Percentiles rank a stretch among this genome's conserved stretches.
Evolutionary conservation across 2,329 filamentous ascomycete genomes (phyloP).

Genomic region (Colletotrichum sidae): DNA sequence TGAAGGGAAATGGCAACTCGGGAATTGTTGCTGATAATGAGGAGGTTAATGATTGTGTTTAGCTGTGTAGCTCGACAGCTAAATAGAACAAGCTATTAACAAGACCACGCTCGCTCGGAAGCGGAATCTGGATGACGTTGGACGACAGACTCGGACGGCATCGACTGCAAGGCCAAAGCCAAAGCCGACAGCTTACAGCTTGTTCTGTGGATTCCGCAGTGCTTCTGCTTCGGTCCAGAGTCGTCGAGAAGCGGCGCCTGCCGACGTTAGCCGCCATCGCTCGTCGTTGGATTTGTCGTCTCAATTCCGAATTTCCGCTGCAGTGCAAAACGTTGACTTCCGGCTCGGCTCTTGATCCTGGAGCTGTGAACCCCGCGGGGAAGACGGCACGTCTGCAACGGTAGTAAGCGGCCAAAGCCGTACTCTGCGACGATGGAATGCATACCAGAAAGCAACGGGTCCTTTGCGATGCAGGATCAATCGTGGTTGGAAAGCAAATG

Average conservation of each 20-base stretch:
- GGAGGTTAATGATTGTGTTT: background rate
- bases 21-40: background rate
- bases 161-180: background rate
- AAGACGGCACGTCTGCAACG: too few relatives aligned
- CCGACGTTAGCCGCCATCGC: slow-evolving; percentile 36
- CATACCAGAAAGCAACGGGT: too few relatives aligned
- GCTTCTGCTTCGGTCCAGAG: slow-evolving; percentile 6
- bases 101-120: background rate
- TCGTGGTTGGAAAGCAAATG: too few relatives aligned
- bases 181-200: slow-evolving; percentile 7
- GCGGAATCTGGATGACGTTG: slow-evolving; percentile 23
- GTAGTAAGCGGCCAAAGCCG: too few relatives aligned
- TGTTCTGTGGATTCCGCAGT: slow-evolving; percentile 26
- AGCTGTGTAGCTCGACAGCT: too few relatives aligned
- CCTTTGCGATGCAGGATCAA: too few relatives aligned
- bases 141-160: too few relatives aligned
- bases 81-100: too few relatives aligned
- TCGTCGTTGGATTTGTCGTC: slow-evolving; percentile 1
- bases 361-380: too few relatives aligned
- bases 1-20: background rate
- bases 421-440: too few relatives aligned
- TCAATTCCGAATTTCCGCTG: slow-evolving; percentile 33
- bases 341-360: too few relatives aligned
- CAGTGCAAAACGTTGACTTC: too few relatives aligned
- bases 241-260: slow-evolving; percentile 33